Conservation (phyloP, 1,139 yeast genomes). For the Protomyces inouyei region DNA sequence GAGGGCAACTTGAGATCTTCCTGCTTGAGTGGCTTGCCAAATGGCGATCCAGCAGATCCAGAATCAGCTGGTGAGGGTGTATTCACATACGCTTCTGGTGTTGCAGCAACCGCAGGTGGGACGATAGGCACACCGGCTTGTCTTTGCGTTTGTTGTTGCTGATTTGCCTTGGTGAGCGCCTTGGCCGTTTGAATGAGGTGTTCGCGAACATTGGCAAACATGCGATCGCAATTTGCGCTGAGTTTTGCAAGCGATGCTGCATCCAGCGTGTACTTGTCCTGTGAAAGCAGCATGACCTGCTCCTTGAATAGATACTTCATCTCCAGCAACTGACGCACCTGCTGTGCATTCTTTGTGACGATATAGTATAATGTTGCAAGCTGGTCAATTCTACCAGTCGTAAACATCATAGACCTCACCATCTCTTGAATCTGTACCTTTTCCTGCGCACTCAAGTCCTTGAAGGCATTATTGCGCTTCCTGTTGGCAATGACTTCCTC, state of each 20-base stretch:
- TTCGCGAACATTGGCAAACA: slow-evolving; percentile 23
- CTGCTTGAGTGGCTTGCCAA: slow-evolving; percentile 18
- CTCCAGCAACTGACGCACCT: slow-evolving; percentile 19
- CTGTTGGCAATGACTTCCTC: slow-evolving; percentile 14
- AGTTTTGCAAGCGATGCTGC: slow-evolving; percentile 11
- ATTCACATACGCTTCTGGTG: neutral
- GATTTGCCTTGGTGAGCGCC: slow-evolving; percentile 3
- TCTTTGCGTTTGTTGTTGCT: neutral
- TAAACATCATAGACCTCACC: slow-evolving; percentile 11
- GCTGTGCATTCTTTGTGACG: slow-evolving; percentile 18
- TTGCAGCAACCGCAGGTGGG: slow-evolving; percentile 12
- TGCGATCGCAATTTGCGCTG: slow-evolving; percentile 14
- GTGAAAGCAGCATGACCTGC: slow-evolving; percentile 4
- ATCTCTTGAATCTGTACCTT: slow-evolving; percentile 9
- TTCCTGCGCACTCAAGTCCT: slow-evolving; percentile 7
- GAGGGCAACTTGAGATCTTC: slow-evolving; percentile 24
- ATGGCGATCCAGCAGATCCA: neutral
- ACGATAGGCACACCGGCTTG: neutral
- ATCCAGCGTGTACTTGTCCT: slow-evolving; percentile 8
- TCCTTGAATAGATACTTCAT: slow-evolving; percentile 25
- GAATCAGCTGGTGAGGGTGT: neutral
- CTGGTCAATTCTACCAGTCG: slow-evolving; percentile 15
- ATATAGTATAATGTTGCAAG: slow-evolving; percentile 19
- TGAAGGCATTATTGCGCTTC: slow-evolving; percentile 6
- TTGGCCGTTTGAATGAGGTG: slow-evolving; percentile 15